Conservation (phyloP, 1,284 basidiomycete species). For the Neonothopanus nambi region DNA sequence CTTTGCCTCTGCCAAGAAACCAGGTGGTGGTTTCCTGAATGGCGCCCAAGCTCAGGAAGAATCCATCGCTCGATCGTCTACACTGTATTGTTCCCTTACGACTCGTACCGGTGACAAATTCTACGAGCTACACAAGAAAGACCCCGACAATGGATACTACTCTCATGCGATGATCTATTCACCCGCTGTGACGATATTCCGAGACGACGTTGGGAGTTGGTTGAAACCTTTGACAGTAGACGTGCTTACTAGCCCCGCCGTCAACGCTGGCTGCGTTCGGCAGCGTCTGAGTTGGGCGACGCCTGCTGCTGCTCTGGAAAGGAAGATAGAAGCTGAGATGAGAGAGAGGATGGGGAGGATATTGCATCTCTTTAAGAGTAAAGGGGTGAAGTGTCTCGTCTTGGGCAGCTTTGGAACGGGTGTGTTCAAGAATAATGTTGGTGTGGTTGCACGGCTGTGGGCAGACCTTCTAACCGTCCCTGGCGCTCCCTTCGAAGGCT, state of each 20-base stretch:
- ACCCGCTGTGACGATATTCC: conserved; percentile 55
- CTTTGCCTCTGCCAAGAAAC: conserved; percentile 69
- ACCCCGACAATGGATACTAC: conserved; percentile 50
- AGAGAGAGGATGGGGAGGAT: conserved; percentile 67
- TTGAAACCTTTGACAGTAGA: conserved; percentile 55
- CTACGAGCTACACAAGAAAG: conserved; percentile 54
- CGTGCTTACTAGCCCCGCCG: conserved; percentile 65
- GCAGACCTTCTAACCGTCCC: conserved; percentile 51
- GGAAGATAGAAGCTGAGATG: conserved; percentile 56
- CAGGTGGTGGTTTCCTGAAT: conserved; percentile 66
- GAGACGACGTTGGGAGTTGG: conserved; percentile 57
- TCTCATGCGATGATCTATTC: conserved; percentile 71
- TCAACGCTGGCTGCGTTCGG: conserved; percentile 64
- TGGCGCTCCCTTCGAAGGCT: conserved; percentile 49
- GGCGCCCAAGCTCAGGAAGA: conserved; percentile 76
- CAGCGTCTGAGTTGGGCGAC: conserved; percentile 6
- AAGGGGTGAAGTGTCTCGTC: conserved; percentile 57
- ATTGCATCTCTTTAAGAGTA: conserved; percentile 61
- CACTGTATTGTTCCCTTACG: conserved; percentile 59
- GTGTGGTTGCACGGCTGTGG: conserved; percentile 58
- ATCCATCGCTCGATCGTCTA: conserved; percentile 68
- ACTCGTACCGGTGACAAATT: conserved; percentile 52
- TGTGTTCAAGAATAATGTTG: conserved; percentile 64
- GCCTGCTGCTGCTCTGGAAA: conserved; percentile 30
- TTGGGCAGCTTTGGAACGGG: conserved; percentile 76